Evolutionary conservation across 2,329 filamentous ascomycete genomes (phyloP).

Genomic region (Penicillium thymicola): DNA sequence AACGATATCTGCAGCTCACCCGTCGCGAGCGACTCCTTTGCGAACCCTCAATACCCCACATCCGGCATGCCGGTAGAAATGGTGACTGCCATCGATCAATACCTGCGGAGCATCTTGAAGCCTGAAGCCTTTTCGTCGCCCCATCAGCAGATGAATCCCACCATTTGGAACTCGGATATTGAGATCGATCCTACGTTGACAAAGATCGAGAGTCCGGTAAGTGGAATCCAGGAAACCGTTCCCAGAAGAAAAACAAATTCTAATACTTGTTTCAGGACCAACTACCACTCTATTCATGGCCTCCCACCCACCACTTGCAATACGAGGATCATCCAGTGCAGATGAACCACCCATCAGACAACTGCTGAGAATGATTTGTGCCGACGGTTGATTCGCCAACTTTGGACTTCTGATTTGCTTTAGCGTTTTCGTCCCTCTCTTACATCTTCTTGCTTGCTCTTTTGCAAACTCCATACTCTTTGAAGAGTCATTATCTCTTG

Average conservation of each 20-base stretch:
- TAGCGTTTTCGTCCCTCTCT: neutral
- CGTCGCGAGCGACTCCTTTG: neutral
- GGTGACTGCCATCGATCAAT: constrained; percentile 9
- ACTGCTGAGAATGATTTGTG: neutral
- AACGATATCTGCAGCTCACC: constrained; percentile 6
- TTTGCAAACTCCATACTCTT: neutral
- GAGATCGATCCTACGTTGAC: constrained; percentile 5
- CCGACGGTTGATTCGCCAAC: neutral
- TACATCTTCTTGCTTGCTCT: neutral
- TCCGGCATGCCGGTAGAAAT: constrained; percentile 1
- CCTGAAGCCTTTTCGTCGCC: neutral
- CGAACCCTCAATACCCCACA: neutral
- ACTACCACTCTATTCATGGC: constrained; percentile 2
- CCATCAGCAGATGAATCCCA: neutral
- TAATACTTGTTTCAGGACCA: neutral
- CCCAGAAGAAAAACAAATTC: neutral
- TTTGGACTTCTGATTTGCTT: neutral
- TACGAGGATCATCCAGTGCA: neutral
- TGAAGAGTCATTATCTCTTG: neutral
- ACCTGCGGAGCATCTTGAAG: constrained; percentile 7
- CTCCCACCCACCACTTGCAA: neutral
- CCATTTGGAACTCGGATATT: constrained; percentile 1
- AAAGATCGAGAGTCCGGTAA: neutral
- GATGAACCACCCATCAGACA: neutral
- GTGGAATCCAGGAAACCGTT: neutral